These are phyloP conservation scores for Tolypocladium album DNA, from an alignment of 2,329 filamentous ascomycete genomes.

Conservation along the genomic window DNA sequence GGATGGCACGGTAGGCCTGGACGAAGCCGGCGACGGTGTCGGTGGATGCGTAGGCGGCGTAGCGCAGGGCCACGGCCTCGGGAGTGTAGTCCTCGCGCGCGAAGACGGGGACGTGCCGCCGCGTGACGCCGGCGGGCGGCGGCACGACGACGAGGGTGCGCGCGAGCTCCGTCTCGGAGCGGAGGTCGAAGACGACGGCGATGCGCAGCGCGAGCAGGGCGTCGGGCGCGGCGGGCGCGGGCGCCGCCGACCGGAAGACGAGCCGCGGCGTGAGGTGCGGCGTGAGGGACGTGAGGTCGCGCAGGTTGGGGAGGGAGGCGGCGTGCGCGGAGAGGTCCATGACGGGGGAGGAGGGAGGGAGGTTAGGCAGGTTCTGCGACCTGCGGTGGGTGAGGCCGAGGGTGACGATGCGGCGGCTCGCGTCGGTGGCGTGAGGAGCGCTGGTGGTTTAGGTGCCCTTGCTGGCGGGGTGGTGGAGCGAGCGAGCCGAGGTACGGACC, in stretches of 20 bases:
- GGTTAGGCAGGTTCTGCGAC: too few relatives aligned
- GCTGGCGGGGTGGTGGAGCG: background rate
- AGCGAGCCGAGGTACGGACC: background rate
- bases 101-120: constrained; percentile 57
- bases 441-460: background rate
- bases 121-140: constrained; percentile 14
- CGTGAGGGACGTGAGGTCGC: background rate
- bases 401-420: background rate
- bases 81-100: constrained; percentile 48
- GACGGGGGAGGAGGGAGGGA: background rate
- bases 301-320: background rate
- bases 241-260: constrained; percentile 61
- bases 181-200: constrained; percentile 56
- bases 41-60: constrained; percentile 43
- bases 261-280: constrained; percentile 25
- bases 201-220: constrained; percentile 48
- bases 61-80: constrained; percentile 50
- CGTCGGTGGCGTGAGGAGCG: background rate
- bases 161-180: constrained; percentile 50
- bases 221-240: constrained; percentile 37
- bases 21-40: constrained; percentile 49
- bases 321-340: background rate
- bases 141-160: constrained; percentile 11
- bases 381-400: background rate
- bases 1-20: constrained; percentile 51